phyloP scores from a whole-genome alignment of 805 yeast genomes.

The Candida schatavii region DNA sequence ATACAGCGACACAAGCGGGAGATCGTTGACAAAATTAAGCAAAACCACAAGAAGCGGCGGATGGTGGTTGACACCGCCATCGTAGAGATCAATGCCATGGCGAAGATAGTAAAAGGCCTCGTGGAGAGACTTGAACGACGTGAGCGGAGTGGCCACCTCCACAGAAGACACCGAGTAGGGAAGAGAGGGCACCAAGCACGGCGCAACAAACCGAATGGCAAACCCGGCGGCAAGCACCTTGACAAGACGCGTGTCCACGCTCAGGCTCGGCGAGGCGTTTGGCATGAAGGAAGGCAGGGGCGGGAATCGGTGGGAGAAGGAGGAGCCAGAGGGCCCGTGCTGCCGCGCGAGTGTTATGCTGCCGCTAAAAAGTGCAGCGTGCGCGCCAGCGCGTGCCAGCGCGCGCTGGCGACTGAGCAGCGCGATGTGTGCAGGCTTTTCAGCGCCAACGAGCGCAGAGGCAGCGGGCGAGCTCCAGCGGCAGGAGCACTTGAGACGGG shows the following conservation, averaged over 20 bases:
- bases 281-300: neutral
- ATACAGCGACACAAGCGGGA: slow-evolving; percentile 18
- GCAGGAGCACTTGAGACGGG: neutral
- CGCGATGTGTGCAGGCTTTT: no score
- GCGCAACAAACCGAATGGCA: slow-evolving; percentile 33
- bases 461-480: no score
- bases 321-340: neutral
- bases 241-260: no score
- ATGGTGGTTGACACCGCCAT: slow-evolving; percentile 85
- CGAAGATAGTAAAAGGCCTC: slow-evolving; percentile 52
- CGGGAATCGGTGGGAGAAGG: neutral
- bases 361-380: no score
- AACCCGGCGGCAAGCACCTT: slow-evolving; percentile 19
- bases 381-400: no score
- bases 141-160: slow-evolving; percentile 69
- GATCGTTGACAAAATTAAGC: slow-evolving; percentile 37
- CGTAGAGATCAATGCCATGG: slow-evolving; percentile 62
- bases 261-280: no score
- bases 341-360: no score
- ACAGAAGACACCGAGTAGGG: slow-evolving; percentile 35
- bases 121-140: slow-evolving; percentile 54
- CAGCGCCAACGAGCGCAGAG: no score
- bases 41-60: slow-evolving; percentile 68
- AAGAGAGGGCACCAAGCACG: slow-evolving; percentile 30
- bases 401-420: no score